Evolutionary conservation across 192 early-diverging fungal genomes (phyloP).

Genomic region (Spizellomyces sp.): DNA sequence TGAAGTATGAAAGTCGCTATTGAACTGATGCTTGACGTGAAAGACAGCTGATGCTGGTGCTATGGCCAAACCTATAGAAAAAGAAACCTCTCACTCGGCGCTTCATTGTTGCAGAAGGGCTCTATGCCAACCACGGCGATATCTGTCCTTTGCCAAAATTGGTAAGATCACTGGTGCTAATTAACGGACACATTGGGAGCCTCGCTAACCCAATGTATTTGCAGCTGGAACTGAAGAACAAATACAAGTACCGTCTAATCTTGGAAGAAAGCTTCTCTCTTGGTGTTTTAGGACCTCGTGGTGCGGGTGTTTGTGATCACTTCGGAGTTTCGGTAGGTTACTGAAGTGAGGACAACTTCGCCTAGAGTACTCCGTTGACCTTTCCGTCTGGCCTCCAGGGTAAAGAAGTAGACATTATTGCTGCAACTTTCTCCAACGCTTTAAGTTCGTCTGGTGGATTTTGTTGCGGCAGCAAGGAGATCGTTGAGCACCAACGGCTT

Average conservation of each 20-base stretch:
- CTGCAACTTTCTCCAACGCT: constrained; percentile 79
- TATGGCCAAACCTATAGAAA: not conserved
- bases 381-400: constrained; percentile 32
- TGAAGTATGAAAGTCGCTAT: constrained; percentile 35
- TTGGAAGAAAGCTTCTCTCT: constrained; percentile 91
- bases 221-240: constrained; percentile 82
- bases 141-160: constrained; percentile 80
- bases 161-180: too few relatives aligned
- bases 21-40: too few relatives aligned
- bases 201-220: too few relatives aligned
- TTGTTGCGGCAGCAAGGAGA: constrained; percentile 82
- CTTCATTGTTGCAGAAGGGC: constrained; percentile 92
- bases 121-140: constrained; percentile 87
- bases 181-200: too few relatives aligned
- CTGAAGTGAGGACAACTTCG: too few relatives aligned
- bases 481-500: constrained; percentile 90
- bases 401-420: constrained; percentile 84
- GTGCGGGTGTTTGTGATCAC: constrained; percentile 87
- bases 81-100: constrained; percentile 79
- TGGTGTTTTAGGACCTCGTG: constrained; percentile 82
- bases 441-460: constrained; percentile 89
- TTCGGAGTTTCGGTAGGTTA: constrained; percentile 64
- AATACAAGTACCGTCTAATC: constrained; percentile 96
- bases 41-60: too few relatives aligned
- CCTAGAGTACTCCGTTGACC: not conserved